Evolutionary conservation across 306 rosid species (phyloP), one percentile per base, ranked within the genome.

Genomic region (Dryas octopetala): DNA sequence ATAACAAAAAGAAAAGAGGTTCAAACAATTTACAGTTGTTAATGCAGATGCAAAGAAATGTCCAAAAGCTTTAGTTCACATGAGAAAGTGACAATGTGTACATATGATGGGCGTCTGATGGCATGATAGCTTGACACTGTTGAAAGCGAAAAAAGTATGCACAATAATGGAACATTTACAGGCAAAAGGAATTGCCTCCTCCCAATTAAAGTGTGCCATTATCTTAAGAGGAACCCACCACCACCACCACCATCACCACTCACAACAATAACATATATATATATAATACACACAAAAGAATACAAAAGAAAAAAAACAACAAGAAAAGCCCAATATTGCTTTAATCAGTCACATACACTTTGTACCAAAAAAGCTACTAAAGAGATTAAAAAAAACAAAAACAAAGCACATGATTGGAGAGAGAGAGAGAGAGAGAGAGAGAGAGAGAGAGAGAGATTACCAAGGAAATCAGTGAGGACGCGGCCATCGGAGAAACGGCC

Each of bases 401-500:
- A 11, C 23, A 77, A 61, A n/a, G 17, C 69, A 54, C 55, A 71
- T 57, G 26, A 59, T 40, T 66, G 57, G 74, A 64, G 7, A 52
- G 11, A 55, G 52, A 52, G 7, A 40, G 2, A 13, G 26, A 15
- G 38, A 38, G 17, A 12, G 38, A 32, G 38, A 32, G 38, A 32
- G 16, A 71, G 55, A 62, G 1, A 50, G 76, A 16, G 8, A 51
- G 81, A 57, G 43, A 17, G 40, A 48, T 67, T 79, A 85, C 89
- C 89, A 23, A 85, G 74, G 77, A 64, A 86, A 17, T 86, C 89
- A 46, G 89, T 83, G 49, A 86, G 68, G 80, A 86, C 89, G 13
- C 89, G 89, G 65, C 89, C 89, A 4, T 86, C 85, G 72, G 89
- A 86, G 68, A 77, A 86, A 8, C 89, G 89, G 52, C 89, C 89